Percentiles rank a stretch among this genome's conserved stretches.
Conservation (phyloP, 202 grass and related monocot species). For the Setaria italica region DNA sequence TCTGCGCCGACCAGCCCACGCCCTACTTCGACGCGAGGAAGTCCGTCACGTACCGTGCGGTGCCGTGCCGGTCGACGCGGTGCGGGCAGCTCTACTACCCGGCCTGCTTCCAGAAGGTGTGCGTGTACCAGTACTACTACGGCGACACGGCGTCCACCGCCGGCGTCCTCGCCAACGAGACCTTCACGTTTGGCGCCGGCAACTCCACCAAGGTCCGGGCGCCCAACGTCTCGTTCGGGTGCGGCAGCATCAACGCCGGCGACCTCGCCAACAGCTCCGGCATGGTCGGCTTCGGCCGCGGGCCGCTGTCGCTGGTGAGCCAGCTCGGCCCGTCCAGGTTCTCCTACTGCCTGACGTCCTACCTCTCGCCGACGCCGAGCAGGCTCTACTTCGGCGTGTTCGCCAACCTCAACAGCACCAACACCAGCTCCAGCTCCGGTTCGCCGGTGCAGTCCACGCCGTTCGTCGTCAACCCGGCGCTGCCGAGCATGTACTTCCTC, state of each 20-base stretch:
- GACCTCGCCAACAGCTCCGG: slow-evolving; percentile 75
- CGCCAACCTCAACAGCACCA: slow-evolving; percentile 45
- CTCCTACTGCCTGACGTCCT: slow-evolving; percentile 93
- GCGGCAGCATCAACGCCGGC: slow-evolving; percentile 77
- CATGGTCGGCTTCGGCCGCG: slow-evolving; percentile 87
- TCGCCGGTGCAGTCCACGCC: slow-evolving; percentile 48
- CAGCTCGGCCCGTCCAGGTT: slow-evolving; percentile 67
- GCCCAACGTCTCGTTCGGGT: slow-evolving; percentile 67
- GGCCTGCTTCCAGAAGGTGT: slow-evolving; percentile 44
- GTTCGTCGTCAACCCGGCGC: slow-evolving; percentile 52
- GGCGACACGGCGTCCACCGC: slow-evolving; percentile 57
- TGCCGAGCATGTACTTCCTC: slow-evolving; percentile 53
- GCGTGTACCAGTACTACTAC: slow-evolving; percentile 65
- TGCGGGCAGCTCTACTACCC: slow-evolving; percentile 43
- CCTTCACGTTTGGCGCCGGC: slow-evolving; percentile 55
- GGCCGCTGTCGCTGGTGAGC: slow-evolving; percentile 75
- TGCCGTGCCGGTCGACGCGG: slow-evolving; percentile 35
- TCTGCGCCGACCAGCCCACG: slow-evolving; percentile 58
- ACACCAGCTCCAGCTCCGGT: slow-evolving; percentile 40
- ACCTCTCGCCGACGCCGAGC: slow-evolving; percentile 49
- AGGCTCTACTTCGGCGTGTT: slow-evolving; percentile 62
- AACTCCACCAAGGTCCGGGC: slow-evolving; percentile 47
- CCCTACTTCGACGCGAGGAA: slow-evolving; percentile 38
- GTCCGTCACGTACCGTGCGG: slow-evolving; percentile 44
- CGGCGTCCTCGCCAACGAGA: slow-evolving; percentile 63